These are phyloP conservation scores for Rhodotorula sp. DNA, from an alignment of 1,284 basidiomycete species.

Conservation along the genomic window DNA sequence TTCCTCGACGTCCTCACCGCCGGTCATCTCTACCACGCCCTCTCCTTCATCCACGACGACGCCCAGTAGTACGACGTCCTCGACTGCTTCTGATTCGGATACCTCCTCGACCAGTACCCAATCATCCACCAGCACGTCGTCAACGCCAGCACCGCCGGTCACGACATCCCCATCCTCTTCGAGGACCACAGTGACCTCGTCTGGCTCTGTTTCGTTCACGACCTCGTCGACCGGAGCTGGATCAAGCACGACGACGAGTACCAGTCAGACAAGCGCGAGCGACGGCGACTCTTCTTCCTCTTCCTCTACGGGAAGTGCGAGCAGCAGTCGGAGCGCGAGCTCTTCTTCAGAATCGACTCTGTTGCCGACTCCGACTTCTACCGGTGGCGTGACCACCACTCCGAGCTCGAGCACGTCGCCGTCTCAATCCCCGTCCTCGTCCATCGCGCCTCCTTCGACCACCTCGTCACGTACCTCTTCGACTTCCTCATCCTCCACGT, in stretches of 20 bases:
- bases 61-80: too few relatives aligned
- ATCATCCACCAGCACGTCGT: background rate
- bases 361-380: background rate
- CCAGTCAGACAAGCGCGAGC: background rate
- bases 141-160: background rate
- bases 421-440: background rate
- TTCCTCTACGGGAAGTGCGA: background rate
- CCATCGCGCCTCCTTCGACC: background rate
- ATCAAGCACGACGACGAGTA: background rate
- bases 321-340: background rate
- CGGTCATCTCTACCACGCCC: too few relatives aligned
- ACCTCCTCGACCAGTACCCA: background rate
- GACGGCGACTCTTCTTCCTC: background rate
- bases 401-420: background rate
- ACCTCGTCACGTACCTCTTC: background rate
- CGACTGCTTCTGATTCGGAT: background rate
- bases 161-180: background rate
- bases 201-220: background rate
- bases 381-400: background rate
- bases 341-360: background rate
- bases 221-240: background rate
- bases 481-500: background rate
- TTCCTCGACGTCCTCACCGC: too few relatives aligned
- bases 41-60: background rate
- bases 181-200: background rate